Evolutionary conservation across 768 basidiomycete species (phyloP).

Genomic region (Zangia roseola): DNA sequence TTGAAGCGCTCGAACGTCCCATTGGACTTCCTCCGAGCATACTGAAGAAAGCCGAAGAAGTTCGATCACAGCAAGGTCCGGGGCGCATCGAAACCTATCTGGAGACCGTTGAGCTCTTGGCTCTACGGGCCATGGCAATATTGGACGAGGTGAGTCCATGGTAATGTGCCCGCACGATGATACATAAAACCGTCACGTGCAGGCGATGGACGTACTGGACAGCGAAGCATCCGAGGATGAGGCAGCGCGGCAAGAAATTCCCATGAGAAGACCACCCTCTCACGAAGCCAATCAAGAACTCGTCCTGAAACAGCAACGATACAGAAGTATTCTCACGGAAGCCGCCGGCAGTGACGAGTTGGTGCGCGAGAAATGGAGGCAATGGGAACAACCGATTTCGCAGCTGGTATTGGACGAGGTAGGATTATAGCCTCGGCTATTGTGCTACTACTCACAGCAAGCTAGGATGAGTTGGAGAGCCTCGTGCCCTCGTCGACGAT

Average conservation of each 20-base stretch:
- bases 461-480: constrained; percentile 62
- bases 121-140: constrained; percentile 55
- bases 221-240: constrained; percentile 87
- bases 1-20: constrained; percentile 86
- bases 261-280: constrained; percentile 60
- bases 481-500: constrained; percentile 68
- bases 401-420: constrained; percentile 72
- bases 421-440: background rate
- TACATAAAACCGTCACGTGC: constrained; percentile 1
- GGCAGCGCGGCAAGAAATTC: constrained; percentile 50
- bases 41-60: constrained; percentile 80
- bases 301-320: constrained; percentile 66
- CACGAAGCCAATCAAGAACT: constrained; percentile 77
- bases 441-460: constrained; percentile 1
- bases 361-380: constrained; percentile 82
- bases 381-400: constrained; percentile 75
- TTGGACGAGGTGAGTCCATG: constrained; percentile 66
- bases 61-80: constrained; percentile 76
- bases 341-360: constrained; percentile 75
- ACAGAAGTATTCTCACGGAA: constrained; percentile 66
- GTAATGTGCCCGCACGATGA: background rate
- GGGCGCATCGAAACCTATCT: constrained; percentile 68
- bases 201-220: constrained; percentile 92
- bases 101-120: constrained; percentile 68
- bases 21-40: constrained; percentile 88